Conservation (phyloP, 2,329 filamentous ascomycete genomes). For the Calonectria pteridis region DNA sequence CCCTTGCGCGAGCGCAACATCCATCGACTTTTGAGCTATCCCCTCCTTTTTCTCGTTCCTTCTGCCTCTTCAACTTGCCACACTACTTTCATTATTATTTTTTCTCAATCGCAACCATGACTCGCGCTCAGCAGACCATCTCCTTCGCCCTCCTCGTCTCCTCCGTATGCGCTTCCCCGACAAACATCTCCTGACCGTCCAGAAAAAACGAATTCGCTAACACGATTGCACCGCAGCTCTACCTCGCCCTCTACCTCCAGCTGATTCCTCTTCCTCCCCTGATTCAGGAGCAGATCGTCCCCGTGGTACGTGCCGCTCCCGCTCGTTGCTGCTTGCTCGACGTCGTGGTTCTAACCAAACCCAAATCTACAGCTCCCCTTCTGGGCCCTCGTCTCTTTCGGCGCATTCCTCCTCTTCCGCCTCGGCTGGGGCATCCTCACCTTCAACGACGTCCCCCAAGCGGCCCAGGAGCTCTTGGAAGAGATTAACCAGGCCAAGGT, state of each 20-base stretch:
- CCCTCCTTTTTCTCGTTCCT: constrained; percentile 14
- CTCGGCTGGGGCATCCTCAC: constrained; percentile 94
- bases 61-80: not conserved
- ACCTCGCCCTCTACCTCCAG: constrained; percentile 86
- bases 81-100: not conserved
- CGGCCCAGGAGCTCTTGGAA: constrained; percentile 87
- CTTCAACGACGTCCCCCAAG: constrained; percentile 95
- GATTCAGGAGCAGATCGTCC: constrained; percentile 87
- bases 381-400: constrained; percentile 92
- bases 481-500: constrained; percentile 84
- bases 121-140: constrained; percentile 92
- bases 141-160: constrained; percentile 88
- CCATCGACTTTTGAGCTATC: not conserved
- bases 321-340: not conserved
- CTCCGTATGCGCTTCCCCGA: constrained; percentile 74
- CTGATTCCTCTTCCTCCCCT: constrained; percentile 83
- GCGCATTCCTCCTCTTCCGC: constrained; percentile 90
- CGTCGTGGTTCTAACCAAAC: not conserved
- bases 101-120: constrained; percentile 72
- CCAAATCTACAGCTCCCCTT: constrained; percentile 81
- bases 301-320: constrained; percentile 75
- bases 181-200: constrained; percentile 1
- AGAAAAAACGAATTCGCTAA: constrained; percentile 30
- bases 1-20: constrained; percentile 4
- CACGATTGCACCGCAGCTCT: constrained; percentile 74